phyloP scores from a whole-genome alignment of 164 flowering plant species.

The Hamamelis virginiana region DNA sequence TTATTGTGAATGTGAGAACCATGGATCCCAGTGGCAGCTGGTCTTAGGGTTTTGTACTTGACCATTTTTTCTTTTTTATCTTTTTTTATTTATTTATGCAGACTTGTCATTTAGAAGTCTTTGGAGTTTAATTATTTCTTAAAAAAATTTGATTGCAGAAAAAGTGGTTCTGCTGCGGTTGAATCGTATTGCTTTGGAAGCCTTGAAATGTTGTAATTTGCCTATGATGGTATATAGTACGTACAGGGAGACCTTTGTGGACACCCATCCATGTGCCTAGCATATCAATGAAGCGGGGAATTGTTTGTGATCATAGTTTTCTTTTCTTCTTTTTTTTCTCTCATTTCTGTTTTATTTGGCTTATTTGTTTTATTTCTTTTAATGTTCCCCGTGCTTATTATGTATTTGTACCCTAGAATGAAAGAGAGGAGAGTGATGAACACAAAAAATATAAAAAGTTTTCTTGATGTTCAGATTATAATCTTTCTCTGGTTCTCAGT shows the following conservation, averaged over 20 bases:
- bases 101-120: not conserved
- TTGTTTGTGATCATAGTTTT: not conserved
- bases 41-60: not conserved
- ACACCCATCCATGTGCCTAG: not conserved
- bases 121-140: not conserved
- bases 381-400: no score
- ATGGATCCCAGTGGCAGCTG: not conserved
- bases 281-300: not conserved
- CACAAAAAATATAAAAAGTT: no score
- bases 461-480: no score
- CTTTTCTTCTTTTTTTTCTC: not conserved
- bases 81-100: no score
- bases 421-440: no score
- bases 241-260: not conserved
- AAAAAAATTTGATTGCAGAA: slow-evolving; percentile 30
- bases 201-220: slow-evolving; percentile 1
- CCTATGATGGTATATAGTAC: not conserved
- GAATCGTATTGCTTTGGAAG: slow-evolving; percentile 7
- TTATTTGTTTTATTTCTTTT: no score
- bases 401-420: no score
- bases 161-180: slow-evolving; percentile 54
- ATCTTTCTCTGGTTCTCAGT: no score
- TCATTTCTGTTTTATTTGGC: not conserved
- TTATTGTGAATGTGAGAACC: not conserved
- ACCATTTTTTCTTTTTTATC: no score